These are phyloP conservation scores for Aspergillus alliaceus DNA, from an alignment of 2,329 filamentous ascomycete species.

Conservation along the genomic window DNA sequence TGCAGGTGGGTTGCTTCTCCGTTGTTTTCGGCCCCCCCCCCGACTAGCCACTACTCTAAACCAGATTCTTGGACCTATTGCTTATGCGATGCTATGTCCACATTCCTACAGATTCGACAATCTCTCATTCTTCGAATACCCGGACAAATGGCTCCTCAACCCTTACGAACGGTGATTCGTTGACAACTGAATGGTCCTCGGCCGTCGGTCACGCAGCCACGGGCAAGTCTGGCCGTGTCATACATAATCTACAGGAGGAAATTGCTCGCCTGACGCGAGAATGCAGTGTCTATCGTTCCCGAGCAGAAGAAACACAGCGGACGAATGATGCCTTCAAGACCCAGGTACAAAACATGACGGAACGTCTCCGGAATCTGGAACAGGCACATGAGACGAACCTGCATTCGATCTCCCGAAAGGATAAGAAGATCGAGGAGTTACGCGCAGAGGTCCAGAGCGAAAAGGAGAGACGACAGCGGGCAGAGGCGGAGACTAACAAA, in stretches of 20 bases:
- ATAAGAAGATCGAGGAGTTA: conserved; percentile 50
- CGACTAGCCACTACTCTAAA: neutral
- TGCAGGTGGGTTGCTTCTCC: conserved; percentile 23
- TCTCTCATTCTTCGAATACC: conserved; percentile 22
- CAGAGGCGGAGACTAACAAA: conserved; percentile 41
- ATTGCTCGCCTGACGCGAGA: conserved; percentile 51
- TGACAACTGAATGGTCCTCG: conserved; percentile 47
- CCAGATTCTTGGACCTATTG: neutral
- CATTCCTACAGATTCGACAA: conserved; percentile 18
- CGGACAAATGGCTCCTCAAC: conserved; percentile 30
- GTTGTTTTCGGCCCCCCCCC: neutral
- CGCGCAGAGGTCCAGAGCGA: conserved; percentile 44
- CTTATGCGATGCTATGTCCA: neutral
- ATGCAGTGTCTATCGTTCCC: conserved; percentile 45
- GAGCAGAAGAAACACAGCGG: conserved; percentile 48
- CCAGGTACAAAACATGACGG: conserved; percentile 46
- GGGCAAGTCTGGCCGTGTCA: conserved; percentile 52
- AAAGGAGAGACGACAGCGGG: conserved; percentile 39
- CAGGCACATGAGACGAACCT: conserved; percentile 49
- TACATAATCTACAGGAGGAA: conserved; percentile 52
- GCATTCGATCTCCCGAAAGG: conserved; percentile 47
- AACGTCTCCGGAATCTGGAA: conserved; percentile 47
- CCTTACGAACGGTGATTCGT: conserved; percentile 28
- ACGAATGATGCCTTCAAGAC: conserved; percentile 47
- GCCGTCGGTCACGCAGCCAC: conserved; percentile 51